Evolutionary conservation across 225 moss, liverwort and hornwort genomes (phyloP), one percentile per base, ranked within the genome.

Genomic region (Sphagnum contortum): DNA sequence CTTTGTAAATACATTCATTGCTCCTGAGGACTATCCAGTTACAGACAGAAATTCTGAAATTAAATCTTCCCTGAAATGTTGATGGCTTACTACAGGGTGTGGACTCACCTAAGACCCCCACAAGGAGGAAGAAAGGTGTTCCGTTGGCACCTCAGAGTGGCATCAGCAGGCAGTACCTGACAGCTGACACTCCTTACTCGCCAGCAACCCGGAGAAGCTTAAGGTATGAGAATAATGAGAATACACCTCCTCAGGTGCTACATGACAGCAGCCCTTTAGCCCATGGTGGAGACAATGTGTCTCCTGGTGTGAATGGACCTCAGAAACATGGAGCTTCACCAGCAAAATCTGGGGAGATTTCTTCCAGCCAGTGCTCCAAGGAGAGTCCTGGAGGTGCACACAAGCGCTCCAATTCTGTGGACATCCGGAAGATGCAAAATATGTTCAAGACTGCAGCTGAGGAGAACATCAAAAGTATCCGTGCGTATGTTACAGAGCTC

Each of bases 391-490:
- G 80, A 57, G 74, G 76, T 45, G 79, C 83, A 55, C 87, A 89
- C 48, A 90, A 86, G 64, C 77, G 91, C 63, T 87, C 87, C 71
- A 79, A 79, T 50, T 93, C 91, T 45, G 98, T 98, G 3, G 98
- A 98, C 72, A 93, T 98, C 54, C 77, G 93, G 6, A 98, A 98
- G 78, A 98, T 98, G 98, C 93, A 98, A 65, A 98, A 79, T 49
- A 57, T 98, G 65, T 98, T 98, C 61, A 98, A 98, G 80, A 93
- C 89, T 10, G 93, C 98, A 12, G 98, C 93, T 14, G 98, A 98
- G 75, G 98, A 98, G 48, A 98, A 98, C 69, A 98, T 98, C 49
- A 93, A 93, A 70, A 93, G 98, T 69, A 98, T 98, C 5, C 98
- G 93, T 50, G 70, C 91, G 2, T 98, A 98, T 55, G 98, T 98